Evolutionary conservation across 148 eudicot species (phyloP), one percentile per base, ranked within the genome.

Genomic region (Salicornia ramosissima): DNA sequence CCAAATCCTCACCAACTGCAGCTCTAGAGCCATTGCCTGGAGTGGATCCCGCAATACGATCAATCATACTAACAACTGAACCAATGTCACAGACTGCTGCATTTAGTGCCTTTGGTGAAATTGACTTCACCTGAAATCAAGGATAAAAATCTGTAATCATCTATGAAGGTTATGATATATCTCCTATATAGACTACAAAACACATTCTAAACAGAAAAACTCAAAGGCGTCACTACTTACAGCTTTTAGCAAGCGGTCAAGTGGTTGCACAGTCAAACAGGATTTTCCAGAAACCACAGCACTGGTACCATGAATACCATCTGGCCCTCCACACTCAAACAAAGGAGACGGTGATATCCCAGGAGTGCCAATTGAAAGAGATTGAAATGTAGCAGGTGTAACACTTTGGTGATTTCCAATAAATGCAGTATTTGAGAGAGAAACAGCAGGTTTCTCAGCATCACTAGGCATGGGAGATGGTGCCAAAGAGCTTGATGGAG

Each of bases 1-100:
- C 98, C 83, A 93, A 81, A 84, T 93, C 98, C 83, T 93, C 98
- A 70, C 98, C 96, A 65, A 88, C 95, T 31, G 96, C 92, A 71
- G 98, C 96, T 75, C 98, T 81, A 58, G 98, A 93, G 22, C 98
- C 98, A 81, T 93, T 93, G 40, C 96, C 96, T 30, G 96, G 98
- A 42, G 96, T 96, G 51, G 98, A 93, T 77, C 98, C 98, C 10
- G 98, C 98, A 64, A 88, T 85, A 69, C 92, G 85, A 75, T 93
- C 98, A 70, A 86, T 81, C 98, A 90, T 88, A 75, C 92, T 88
- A 58, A 90, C 90, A 76, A 93, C 96, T 53, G 98, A 90, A 25
- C 91, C 86, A 60, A 93, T 88, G 70, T 93, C 98, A 74, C 84
- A 74, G 65, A 93, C 86, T 33, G 96, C 75, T 33, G 89, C 89